Evolutionary conservation across 2,329 filamentous ascomycete genomes (phyloP), one percentile per base, ranked within the genome.

Genomic region (Penicillium expansum): DNA sequence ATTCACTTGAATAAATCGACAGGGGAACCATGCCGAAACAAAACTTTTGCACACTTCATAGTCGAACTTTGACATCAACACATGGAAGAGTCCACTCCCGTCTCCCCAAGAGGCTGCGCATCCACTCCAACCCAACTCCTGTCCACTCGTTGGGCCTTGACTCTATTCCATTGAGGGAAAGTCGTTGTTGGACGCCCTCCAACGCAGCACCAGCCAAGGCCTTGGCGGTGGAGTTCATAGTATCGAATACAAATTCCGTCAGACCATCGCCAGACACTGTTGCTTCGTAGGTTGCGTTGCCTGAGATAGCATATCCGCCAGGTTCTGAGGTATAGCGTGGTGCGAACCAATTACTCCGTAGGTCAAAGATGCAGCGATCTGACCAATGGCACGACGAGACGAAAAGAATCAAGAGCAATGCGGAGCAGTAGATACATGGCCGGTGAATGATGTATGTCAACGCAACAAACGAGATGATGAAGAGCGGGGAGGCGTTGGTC

Each of bases 371-470:
- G 73, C 90, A 94, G 52, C 87, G 86, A 72, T 92, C 89, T 64
- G 88, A 90, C 90, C 90, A 94, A 82, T 92, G 88, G 76, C 90
- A 94, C 27, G 89, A 92, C 27, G 92, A 95, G 64, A 92, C 84
- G 80, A 97, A 96, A 66, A 99, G 91, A 67, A 97, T 92, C 63
- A 96, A 84, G 48, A 99, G 90, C 52, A 99, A 88, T 60, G 97
- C 87, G 59, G 92, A 96, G 84, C 94, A 99, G 83, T 99, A 99
- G 67, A 96, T 88, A 80, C 94, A 99, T 52, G 94, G 94, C 54
- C 93, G 88, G 78, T 97, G 96, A 68, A 99, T 87, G 77, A 96
- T 90, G 81, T 96, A 97, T 63, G 92, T 96, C 75, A 92, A 91
- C 63, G 91, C 83, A 79, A 99, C 88, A 82, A 94, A 91, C 77